Evolutionary conservation across 768 basidiomycete genomes (phyloP).

Genomic region (Phylloporus arenicola): DNA sequence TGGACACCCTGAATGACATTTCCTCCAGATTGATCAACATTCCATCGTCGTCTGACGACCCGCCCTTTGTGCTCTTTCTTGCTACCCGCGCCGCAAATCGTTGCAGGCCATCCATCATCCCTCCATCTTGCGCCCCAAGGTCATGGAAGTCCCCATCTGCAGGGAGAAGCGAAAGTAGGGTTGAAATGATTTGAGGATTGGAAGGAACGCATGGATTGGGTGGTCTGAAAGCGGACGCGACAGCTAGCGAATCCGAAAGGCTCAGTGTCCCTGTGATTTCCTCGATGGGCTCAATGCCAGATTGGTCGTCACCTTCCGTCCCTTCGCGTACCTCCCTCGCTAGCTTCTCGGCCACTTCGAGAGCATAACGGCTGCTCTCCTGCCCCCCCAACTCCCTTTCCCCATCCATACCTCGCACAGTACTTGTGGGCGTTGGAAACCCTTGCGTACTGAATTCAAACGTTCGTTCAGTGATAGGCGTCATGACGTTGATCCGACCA

Average conservation of each 20-base stretch:
- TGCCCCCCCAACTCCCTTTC: conserved; percentile 19
- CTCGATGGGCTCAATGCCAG: conserved; percentile 35
- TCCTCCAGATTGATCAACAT: conserved; percentile 60
- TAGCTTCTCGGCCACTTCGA: conserved; percentile 51
- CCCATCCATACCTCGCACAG: conserved; percentile 34
- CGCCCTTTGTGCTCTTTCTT: conserved; percentile 29
- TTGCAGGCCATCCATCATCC: conserved; percentile 64
- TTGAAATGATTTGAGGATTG: conserved; percentile 56
- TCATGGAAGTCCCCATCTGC: conserved; percentile 60
- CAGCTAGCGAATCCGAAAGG: conserved; percentile 56
- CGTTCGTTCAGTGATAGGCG: conserved; percentile 94
- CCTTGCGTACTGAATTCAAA: conserved; percentile 71
- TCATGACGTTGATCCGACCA: conserved; percentile 88
- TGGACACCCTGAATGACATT: conserved; percentile 61
- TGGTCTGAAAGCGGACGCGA: conserved; percentile 61
- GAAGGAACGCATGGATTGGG: conserved; percentile 89
- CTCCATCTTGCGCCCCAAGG: conserved; percentile 46
- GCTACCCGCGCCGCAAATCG: conserved; percentile 53
- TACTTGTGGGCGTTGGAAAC: conserved; percentile 36
- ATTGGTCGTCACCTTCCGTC: conserved; percentile 15
- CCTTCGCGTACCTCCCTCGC: conserved; percentile 42
- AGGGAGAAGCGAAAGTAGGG: conserved; percentile 59
- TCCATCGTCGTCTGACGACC: conserved; percentile 32
- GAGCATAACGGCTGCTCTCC: conserved; percentile 40
- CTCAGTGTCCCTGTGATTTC: conserved; percentile 62